These are phyloP conservation scores for Citropsis articulata DNA, from an alignment of 345 rosid species.

Conservation along the genomic window DNA sequence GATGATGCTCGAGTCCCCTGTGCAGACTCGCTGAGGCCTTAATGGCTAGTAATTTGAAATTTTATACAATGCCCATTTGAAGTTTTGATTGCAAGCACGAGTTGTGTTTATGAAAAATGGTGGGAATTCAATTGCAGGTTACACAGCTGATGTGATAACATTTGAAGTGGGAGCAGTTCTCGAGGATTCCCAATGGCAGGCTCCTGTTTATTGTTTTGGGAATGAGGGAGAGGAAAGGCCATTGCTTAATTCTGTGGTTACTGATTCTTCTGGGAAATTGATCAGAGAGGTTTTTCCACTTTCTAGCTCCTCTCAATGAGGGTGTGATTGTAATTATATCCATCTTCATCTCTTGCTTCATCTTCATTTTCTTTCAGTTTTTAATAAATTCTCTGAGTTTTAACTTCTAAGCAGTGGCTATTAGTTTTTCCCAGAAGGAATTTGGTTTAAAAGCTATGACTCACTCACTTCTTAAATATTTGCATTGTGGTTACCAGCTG, in stretches of 20 bases:
- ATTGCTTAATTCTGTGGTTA: conserved; percentile 13
- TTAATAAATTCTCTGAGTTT: background rate
- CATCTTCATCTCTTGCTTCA: no score
- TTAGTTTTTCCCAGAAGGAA: background rate
- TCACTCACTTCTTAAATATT: no score
- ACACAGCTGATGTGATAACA: conserved; percentile 59
- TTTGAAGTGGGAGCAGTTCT: conserved; percentile 59
- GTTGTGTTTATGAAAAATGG: background rate
- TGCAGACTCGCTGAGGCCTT: no score
- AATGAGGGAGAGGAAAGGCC: conserved; percentile 14
- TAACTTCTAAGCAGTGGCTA: background rate
- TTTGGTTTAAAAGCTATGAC: background rate
- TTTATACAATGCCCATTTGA: background rate
- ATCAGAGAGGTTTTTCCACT: background rate
- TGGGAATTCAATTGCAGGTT: conserved; percentile 31
- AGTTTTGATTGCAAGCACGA: background rate
- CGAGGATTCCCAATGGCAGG: conserved; percentile 61
- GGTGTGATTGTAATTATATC: background rate
- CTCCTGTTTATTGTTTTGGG: conserved; percentile 52
- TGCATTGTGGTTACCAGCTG: no score
- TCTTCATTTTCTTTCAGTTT: background rate
- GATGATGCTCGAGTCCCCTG: no score
- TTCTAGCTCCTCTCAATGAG: background rate
- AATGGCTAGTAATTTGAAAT: background rate
- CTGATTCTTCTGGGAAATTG: conserved; percentile 9